These are phyloP conservation scores for Stylonectria norvegica DNA, from an alignment of 2,329 filamentous ascomycete genomes.

Conservation along the genomic window DNA sequence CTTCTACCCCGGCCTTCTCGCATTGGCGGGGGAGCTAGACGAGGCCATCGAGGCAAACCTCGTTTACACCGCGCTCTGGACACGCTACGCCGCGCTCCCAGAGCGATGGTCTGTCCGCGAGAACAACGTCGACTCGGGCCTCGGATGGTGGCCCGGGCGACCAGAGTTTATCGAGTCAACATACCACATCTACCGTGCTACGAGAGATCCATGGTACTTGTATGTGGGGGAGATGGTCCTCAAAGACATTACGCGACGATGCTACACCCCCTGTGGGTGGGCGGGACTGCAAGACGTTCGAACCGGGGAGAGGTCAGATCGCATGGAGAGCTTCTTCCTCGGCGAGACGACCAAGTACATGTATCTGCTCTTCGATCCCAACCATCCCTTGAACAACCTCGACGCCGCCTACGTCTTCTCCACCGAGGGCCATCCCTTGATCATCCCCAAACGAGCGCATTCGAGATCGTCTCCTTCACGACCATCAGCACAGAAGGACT, in stretches of 20 bases:
- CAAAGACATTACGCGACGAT: slow-evolving; percentile 80
- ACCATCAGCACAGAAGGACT: slow-evolving; percentile 10
- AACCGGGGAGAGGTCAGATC: slow-evolving; percentile 81
- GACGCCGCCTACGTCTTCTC: slow-evolving; percentile 91
- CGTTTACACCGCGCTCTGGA: slow-evolving; percentile 91
- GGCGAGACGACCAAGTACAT: slow-evolving; percentile 96
- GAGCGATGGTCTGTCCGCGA: slow-evolving; percentile 90
- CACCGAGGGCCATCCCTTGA: slow-evolving; percentile 89
- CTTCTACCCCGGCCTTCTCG: slow-evolving; percentile 87
- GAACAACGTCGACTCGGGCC: slow-evolving; percentile 77
- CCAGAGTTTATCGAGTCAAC: slow-evolving; percentile 97
- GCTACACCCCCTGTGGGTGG: slow-evolving; percentile 91
- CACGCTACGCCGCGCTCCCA: slow-evolving; percentile 85
- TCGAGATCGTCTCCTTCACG: slow-evolving; percentile 7
- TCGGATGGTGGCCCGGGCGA: slow-evolving; percentile 92
- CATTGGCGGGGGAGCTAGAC: slow-evolving; percentile 82
- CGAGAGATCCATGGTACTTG: slow-evolving; percentile 92
- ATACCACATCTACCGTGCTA: slow-evolving; percentile 92
- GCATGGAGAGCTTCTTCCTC: slow-evolving; percentile 98
- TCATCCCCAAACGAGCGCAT: slow-evolving; percentile 59
- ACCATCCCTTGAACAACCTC: slow-evolving; percentile 81
- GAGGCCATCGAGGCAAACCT: slow-evolving; percentile 89
- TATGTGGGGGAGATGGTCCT: slow-evolving; percentile 95
- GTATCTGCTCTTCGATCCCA: slow-evolving; percentile 82
- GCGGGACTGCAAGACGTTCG: slow-evolving; percentile 80